These are phyloP conservation scores for Juglanconis sp. DNA, from an alignment of 2,329 filamentous ascomycete genomes.

Conservation along the genomic window DNA sequence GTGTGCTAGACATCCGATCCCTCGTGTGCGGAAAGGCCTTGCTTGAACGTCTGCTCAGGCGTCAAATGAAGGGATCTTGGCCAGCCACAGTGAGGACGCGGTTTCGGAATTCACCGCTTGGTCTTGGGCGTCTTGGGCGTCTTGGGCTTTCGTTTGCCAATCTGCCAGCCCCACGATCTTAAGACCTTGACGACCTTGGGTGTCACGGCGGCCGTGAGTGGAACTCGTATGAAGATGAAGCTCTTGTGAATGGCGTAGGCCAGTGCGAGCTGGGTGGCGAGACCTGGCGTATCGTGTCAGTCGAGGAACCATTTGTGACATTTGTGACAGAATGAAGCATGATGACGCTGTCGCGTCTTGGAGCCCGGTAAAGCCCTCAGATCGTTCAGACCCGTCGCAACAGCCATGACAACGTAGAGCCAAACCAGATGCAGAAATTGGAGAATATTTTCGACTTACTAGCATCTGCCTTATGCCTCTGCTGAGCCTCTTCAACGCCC, in stretches of 20 bases:
- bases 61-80: background rate
- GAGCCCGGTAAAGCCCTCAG: background rate
- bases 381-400: background rate
- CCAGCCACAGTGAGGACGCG: background rate
- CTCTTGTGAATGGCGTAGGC: constrained; percentile 98
- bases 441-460: constrained; percentile 56
- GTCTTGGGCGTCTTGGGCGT: background rate
- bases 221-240: constrained; percentile 94
- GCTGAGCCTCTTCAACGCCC: constrained; percentile 63
- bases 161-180: constrained; percentile 88
- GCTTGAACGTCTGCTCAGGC: too few species aligned
- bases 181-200: constrained; percentile 92
- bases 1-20: background rate
- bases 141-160: constrained; percentile 64
- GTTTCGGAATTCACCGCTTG: background rate
- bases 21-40: too few species aligned
- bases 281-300: constrained; percentile 37
- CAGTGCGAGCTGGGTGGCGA: constrained; percentile 80
- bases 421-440: background rate
- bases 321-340: too few species aligned
- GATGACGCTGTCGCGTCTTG: background rate
- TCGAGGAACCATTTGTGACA: background rate
- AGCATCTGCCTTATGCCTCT: constrained; percentile 61
- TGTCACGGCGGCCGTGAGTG: constrained; percentile 82
- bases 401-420: background rate